phyloP scores from a whole-genome alignment of 2,329 filamentous ascomycete genomes.

The Pseudocercospora macadamiae region DNA sequence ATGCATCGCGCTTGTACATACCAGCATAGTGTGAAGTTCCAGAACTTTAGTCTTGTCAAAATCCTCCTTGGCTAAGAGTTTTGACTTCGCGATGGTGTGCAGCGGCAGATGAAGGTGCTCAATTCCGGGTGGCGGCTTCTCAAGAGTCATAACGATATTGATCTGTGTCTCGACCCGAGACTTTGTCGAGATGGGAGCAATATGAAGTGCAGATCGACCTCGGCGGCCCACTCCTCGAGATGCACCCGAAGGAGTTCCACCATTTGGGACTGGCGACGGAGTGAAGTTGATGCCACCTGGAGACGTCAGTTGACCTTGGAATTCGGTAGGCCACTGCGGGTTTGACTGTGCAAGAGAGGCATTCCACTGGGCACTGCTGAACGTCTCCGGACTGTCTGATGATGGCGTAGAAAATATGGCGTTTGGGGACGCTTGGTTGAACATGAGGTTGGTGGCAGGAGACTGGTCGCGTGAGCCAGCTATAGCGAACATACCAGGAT shows the following conservation, averaged over 20 bases:
- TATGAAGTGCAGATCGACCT: slow-evolving; percentile 39
- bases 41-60: slow-evolving; percentile 71
- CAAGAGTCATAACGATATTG: slow-evolving; percentile 78
- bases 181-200: slow-evolving; percentile 57
- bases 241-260: slow-evolving; percentile 27
- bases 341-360: slow-evolving; percentile 34
- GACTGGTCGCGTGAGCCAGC: slow-evolving; percentile 37
- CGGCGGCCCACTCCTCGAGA: slow-evolving; percentile 19
- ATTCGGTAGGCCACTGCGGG: slow-evolving; percentile 38
- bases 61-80: slow-evolving; percentile 77
- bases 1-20: slow-evolving; percentile 91
- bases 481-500: slow-evolving; percentile 39
- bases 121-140: slow-evolving; percentile 72
- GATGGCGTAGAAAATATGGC: slow-evolving; percentile 43
- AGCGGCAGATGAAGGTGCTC: slow-evolving; percentile 83
- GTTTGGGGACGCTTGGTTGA: slow-evolving; percentile 37
- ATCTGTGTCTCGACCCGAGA: slow-evolving; percentile 97
- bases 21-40: slow-evolving; percentile 78
- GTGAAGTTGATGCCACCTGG: slow-evolving; percentile 38
- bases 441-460: slow-evolving; percentile 34
- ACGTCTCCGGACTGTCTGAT: slow-evolving; percentile 40
- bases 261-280: slow-evolving; percentile 40
- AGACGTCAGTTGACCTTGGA: slow-evolving; percentile 36
- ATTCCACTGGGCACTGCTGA: slow-evolving; percentile 34
- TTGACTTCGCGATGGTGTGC: slow-evolving; percentile 92